phyloP scores from a whole-genome alignment of 495 filamentous ascomycete genomes.

The Daldinia bambusicola region DNA sequence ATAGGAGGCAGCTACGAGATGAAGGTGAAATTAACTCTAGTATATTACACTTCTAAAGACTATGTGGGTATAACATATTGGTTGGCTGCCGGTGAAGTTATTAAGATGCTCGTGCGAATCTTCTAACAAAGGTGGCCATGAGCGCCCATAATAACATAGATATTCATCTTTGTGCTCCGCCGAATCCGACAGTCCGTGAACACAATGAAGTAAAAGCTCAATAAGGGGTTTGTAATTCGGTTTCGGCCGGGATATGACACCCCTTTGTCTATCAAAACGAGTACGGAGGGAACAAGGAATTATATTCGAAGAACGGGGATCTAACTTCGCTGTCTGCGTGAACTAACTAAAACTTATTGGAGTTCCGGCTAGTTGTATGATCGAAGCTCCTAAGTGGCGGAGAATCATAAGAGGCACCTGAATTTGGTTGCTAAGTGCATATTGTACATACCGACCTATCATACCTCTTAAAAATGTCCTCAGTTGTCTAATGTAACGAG shows the following conservation, averaged over 20 bases:
- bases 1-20: not conserved
- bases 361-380: too few species aligned
- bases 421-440: too few species aligned
- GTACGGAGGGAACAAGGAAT: not conserved
- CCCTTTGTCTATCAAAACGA: slow-evolving; percentile 12
- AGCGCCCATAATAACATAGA: not conserved
- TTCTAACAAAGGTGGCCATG: slow-evolving; percentile 25
- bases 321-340: not conserved
- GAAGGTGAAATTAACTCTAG: not conserved
- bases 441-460: too few species aligned
- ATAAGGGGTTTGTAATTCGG: slow-evolving; percentile 2
- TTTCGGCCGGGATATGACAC: slow-evolving; percentile 7
- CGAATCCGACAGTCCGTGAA: slow-evolving; percentile 29
- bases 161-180: slow-evolving; percentile 26
- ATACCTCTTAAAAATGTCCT: too few species aligned
- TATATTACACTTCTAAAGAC: not conserved
- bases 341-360: too few species aligned
- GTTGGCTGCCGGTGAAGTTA: not conserved
- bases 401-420: too few species aligned
- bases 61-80: not conserved
- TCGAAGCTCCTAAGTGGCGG: too few species aligned
- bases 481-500: too few species aligned
- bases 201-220: slow-evolving; percentile 17
- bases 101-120: slow-evolving; percentile 5
- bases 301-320: not conserved